Percentiles rank a stretch among this genome's conserved stretches.
Evolutionary conservation across 192 early-diverging fungal genomes (phyloP).

Genomic region (Entomortierella chlamydospora): DNA sequence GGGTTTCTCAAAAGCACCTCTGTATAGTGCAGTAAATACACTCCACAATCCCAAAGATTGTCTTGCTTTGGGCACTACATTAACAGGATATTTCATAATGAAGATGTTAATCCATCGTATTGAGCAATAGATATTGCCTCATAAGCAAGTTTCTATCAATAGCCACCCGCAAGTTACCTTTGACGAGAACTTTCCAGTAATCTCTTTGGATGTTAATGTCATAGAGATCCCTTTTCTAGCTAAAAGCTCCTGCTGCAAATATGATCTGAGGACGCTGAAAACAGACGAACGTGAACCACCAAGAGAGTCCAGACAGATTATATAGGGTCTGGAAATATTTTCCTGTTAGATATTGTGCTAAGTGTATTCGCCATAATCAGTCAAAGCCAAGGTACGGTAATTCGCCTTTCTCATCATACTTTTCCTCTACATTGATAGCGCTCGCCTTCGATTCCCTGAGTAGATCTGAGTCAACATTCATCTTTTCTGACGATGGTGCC

Average conservation of each 20-base stretch:
- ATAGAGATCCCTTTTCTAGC: slow-evolving; percentile 14
- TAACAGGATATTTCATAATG: too few relatives aligned
- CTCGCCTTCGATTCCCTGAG: neutral
- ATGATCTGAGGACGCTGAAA: slow-evolving; percentile 31
- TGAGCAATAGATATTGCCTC: too few relatives aligned
- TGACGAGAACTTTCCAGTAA: slow-evolving; percentile 40
- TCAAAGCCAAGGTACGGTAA: too few relatives aligned
- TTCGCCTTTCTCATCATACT: slow-evolving; percentile 7
- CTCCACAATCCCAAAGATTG: slow-evolving; percentile 89
- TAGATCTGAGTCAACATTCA: slow-evolving; percentile 18
- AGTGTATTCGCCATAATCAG: too few relatives aligned
- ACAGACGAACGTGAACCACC: slow-evolving; percentile 22
- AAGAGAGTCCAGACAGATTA: slow-evolving; percentile 39
- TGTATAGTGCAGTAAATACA: slow-evolving; percentile 83
- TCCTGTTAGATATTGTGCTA: too few relatives aligned
- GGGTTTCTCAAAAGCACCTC: slow-evolving; percentile 70
- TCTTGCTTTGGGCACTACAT: slow-evolving; percentile 74
- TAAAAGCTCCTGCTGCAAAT: slow-evolving; percentile 33
- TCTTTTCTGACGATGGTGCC: neutral
- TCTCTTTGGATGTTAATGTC: slow-evolving; percentile 24
- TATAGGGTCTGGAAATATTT: slow-evolving; percentile 18
- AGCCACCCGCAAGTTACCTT: slow-evolving; percentile 6
- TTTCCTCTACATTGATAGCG: slow-evolving; percentile 15
- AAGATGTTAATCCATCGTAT: too few relatives aligned
- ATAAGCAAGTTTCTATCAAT: neutral